Evolutionary conservation across 164 flowering plant genomes (phyloP), one percentile per base, ranked within the genome.

Genomic region (Chimonanthus salicifolius): DNA sequence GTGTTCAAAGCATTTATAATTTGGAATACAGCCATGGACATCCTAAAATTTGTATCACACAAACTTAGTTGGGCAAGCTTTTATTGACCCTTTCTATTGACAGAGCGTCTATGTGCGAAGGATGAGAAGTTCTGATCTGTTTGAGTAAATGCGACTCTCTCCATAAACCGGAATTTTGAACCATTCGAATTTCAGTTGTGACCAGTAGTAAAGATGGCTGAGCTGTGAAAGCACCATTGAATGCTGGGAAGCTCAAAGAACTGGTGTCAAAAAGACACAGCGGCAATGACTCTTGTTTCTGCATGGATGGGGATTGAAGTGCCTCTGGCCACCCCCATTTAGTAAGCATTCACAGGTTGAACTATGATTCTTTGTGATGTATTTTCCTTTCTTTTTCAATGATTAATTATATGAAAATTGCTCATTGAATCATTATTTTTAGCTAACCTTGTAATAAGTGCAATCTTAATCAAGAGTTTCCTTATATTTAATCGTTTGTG

Each of bases 101-200:
- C 86, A 89, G 92, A 89, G 81, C 85, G 92, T 33, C 62, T 85
- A 75, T 89, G 90, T 78, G 74, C 84, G 5, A 87, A 83, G 77
- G 88, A 84, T 33, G 77, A 78, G 21, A 76, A 77, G 62, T 47
- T 67, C 8, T 76, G 67, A 69, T 67, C 67, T 50, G 49, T 21
- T 51, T 10, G 7, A 46, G 16, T 16, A 49, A 16, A 4, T 8
- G 62, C 10, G 49, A 68, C 69, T 13, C 46, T 54, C 7, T 45
- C 8, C 65, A 13, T 20, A 63, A 21, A n/a, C 48, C 47, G 15
- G 45, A 15, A 44, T 33, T n/a, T 43, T 65, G 49, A 48, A n/a
- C 20, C 47, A 65, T 43, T 15, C 44, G 15, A 44, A 33, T 33
- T 65, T 65, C 16, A 45, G 45, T 33, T 43, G 15, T 65, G 15